These are phyloP conservation scores for Hypericum perforatum DNA, from an alignment of 345 rosid genomes.

Conservation along the genomic window DNA sequence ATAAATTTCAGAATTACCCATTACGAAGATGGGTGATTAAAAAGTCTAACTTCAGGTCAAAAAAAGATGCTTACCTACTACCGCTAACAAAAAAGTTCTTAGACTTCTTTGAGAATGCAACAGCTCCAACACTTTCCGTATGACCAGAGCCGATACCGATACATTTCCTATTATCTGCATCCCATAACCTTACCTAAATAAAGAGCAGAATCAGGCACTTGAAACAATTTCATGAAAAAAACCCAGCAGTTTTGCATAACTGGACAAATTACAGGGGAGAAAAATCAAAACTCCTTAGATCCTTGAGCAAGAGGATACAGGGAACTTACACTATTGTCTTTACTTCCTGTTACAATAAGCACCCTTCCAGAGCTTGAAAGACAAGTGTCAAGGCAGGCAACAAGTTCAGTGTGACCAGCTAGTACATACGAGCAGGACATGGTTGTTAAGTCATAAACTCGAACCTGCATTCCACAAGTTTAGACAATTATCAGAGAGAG, in stretches of 20 bases:
- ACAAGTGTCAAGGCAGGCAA: constrained; percentile 76
- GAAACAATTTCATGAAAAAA: constrained; percentile 1
- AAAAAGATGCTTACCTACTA: constrained; percentile 53
- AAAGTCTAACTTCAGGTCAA: not conserved
- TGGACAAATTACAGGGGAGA: not conserved
- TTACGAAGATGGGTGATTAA: no score
- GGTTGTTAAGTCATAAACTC: constrained; percentile 72
- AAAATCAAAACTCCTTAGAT: not conserved
- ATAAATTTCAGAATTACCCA: no score
- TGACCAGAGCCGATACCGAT: constrained; percentile 87
- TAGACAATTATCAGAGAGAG: constrained; percentile 13
- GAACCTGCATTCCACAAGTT: constrained; percentile 49
- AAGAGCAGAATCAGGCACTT: constrained; percentile 8
- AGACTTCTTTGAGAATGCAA: constrained; percentile 71
- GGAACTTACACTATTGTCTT: constrained; percentile 71
- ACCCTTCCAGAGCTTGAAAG: constrained; percentile 48
- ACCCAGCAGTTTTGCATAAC: constrained; percentile 2
- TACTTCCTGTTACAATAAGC: constrained; percentile 77
- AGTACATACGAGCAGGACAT: constrained; percentile 92
- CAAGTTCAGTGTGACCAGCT: constrained; percentile 72
- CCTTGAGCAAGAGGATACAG: constrained; percentile 6
- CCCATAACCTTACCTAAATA: constrained; percentile 83
- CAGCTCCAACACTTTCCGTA: constrained; percentile 82
- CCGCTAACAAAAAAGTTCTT: constrained; percentile 75
- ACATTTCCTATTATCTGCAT: constrained; percentile 51